Base-by-base conservation (phyloP, 805 yeast species). In the Alloascoidea africana region DNA sequence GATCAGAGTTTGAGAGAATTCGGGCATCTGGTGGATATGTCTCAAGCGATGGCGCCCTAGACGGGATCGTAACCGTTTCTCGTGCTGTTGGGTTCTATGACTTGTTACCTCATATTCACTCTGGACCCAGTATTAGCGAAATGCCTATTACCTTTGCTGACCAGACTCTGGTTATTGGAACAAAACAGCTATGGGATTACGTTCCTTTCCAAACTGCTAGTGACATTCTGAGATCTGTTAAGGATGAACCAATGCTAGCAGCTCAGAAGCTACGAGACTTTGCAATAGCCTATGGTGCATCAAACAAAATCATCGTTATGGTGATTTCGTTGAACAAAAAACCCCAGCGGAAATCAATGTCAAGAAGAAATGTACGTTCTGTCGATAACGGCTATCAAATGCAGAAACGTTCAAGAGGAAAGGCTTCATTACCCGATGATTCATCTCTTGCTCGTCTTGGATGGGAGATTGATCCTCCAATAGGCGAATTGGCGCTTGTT, bases 241-340 rank as follows among this genome's bases (percentile, higher is more conserved):
- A 73, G 47, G 75, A 75, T 14, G 84, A 83, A 46, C 94, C 96
- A 2, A 78, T 84, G 74, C 54, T 75, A 17, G 96, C 96, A 1
- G 96, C 98, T 0, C 93, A 85, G 47, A 85, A 82, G 50, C 63
- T 91, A 46, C 73, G 97, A 50, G 98, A 91, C 56, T 85, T 80
- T 61, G 96, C 97, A 1, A 73, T 89, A 42, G 78, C 96, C 1
- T 91, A 86, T 55, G 97, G 97, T 16, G 79, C 89, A 32, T 60
- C 68, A 2, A 86, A 81, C 35, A 83, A 83, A 47, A 66, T 81
- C 8, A 73, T 87, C 13, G 91, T 85, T 3, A 72, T 84, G 55
- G 94, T 91, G 11, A 54, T 89, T 15, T 74, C 87, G 1, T 62
- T 78, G 35, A 74, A 75, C 38, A 74, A 74, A 43, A 65, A 42